Evolutionary conservation across 768 basidiomycete genomes (phyloP).

Genomic region (Clitopilus passeckerianus): DNA sequence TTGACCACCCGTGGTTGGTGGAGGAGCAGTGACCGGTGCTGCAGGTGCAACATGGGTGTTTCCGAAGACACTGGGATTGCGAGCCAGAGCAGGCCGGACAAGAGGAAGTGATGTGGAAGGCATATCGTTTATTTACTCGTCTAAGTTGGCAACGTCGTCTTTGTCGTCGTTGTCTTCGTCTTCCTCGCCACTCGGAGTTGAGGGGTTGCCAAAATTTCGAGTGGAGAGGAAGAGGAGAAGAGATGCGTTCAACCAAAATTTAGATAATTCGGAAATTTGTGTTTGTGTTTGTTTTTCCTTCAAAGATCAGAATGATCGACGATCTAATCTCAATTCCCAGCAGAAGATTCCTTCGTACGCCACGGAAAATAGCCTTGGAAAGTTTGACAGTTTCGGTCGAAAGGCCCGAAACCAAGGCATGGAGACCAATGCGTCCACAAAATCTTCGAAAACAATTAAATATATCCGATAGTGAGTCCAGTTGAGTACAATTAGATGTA

Average conservation of each 20-base stretch:
- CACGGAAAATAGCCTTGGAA: no score
- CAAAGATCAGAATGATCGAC: constrained; percentile 3
- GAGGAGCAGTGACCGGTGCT: constrained; percentile 29
- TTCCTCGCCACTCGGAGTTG: constrained; percentile 46
- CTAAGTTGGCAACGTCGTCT: background rate
- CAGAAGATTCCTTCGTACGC: no score
- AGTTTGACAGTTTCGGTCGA: no score
- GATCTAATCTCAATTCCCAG: background rate
- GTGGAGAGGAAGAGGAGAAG: constrained; percentile 50
- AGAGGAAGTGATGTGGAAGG: constrained; percentile 8
- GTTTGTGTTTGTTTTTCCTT: constrained; percentile 24
- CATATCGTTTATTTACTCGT: background rate
- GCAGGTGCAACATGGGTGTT: constrained; percentile 28
- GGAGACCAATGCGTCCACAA: no score
- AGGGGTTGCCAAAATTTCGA: constrained; percentile 25
- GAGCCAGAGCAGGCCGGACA: constrained; percentile 38
- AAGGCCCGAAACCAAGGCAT: no score
- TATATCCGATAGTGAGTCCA: background rate
- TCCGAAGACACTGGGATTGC: constrained; percentile 33
- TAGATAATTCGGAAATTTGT: constrained; percentile 31
- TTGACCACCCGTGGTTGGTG: constrained; percentile 19
- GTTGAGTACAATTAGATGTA: no score
- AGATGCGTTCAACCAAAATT: constrained; percentile 26
- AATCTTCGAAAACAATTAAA: no score
- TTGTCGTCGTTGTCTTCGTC: constrained; percentile 15